Percentiles rank a stretch among this genome's conserved stretches.
phyloP scores from a whole-genome alignment of 2,329 filamentous ascomycete species.

The Fusarium heterosporum region DNA sequence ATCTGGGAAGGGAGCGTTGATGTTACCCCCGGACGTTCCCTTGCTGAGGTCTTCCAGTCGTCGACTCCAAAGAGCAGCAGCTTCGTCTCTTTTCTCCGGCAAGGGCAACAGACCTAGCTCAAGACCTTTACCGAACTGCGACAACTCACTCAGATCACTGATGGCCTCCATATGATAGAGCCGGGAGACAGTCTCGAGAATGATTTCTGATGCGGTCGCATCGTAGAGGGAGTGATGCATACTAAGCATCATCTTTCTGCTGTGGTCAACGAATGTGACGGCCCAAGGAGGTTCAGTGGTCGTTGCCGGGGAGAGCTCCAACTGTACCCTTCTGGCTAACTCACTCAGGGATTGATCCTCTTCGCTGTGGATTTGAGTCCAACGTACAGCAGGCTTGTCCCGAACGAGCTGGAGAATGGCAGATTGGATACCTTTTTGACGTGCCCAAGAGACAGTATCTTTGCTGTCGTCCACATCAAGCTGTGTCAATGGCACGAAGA shows the following conservation, averaged over 20 bases:
- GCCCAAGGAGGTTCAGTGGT: slow-evolving; percentile 10
- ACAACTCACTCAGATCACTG: accelerated
- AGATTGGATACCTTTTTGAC: not conserved
- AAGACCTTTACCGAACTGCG: slow-evolving; percentile 13
- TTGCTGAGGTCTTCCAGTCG: not conserved
- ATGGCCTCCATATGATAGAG: slow-evolving; percentile 19
- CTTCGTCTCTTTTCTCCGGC: not conserved
- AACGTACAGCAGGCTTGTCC: not conserved
- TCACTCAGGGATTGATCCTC: not conserved
- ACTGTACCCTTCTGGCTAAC: slow-evolving; percentile 2
- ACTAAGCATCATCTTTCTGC: slow-evolving; percentile 21
- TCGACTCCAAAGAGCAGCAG: not conserved
- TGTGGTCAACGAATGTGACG: not conserved
- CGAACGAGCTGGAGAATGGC: slow-evolving; percentile 13
- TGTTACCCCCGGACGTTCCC: not conserved
- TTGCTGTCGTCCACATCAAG: not conserved
- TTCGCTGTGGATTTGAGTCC: not conserved
- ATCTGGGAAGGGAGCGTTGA: slow-evolving; percentile 20
- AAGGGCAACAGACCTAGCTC: not conserved
- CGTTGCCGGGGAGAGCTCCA: slow-evolving; percentile 9
- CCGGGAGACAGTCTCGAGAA: slow-evolving; percentile 10
- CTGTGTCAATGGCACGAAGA: slow-evolving; percentile 16
- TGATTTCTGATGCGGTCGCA: not conserved
- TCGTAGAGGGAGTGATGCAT: slow-evolving; percentile 31
- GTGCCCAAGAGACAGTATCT: slow-evolving; percentile 11